Evolutionary conservation across 495 filamentous ascomycete species (phyloP).

Genomic region (Neurospora sp.): DNA sequence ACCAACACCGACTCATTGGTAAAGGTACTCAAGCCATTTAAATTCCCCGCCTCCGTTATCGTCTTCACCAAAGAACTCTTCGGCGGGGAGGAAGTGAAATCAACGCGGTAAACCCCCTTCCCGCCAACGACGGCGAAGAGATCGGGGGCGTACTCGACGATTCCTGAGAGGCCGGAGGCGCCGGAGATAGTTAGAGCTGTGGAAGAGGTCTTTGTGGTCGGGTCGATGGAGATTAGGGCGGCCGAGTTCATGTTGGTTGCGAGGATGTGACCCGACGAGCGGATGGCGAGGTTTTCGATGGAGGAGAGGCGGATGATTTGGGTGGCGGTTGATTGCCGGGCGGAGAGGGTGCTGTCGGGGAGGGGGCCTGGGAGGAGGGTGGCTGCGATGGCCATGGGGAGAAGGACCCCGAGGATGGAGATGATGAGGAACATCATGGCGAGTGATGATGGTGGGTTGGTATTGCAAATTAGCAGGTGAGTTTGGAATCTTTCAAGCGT

Average conservation of each 20-base stretch:
- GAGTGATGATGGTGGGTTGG: background rate
- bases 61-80: slow-evolving; percentile 24
- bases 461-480: background rate
- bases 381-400: background rate
- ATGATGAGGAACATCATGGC: too few relatives aligned
- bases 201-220: slow-evolving; percentile 21
- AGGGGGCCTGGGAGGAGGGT: too few relatives aligned
- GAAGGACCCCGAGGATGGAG: too few relatives aligned
- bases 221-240: slow-evolving; percentile 24
- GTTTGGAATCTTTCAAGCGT: background rate
- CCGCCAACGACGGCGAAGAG: slow-evolving; percentile 33
- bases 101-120: slow-evolving; percentile 30
- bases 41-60: slow-evolving; percentile 28
- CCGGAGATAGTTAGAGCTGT: slow-evolving; percentile 24
- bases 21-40: slow-evolving; percentile 31
- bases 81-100: slow-evolving; percentile 24
- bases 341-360: too few relatives aligned
- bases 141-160: slow-evolving; percentile 32
- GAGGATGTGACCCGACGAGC: slow-evolving; percentile 35
- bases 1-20: slow-evolving; percentile 30
- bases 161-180: slow-evolving; percentile 28
- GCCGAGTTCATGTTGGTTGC: slow-evolving; percentile 29
- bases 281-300: slow-evolving; percentile 39
- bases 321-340: slow-evolving; percentile 18
- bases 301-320: slow-evolving; percentile 27